Evolutionary conservation across 2,329 filamentous ascomycete genomes (phyloP), one percentile per base, ranked within the genome.

Genomic region (Beauveria pseudobassiana): DNA sequence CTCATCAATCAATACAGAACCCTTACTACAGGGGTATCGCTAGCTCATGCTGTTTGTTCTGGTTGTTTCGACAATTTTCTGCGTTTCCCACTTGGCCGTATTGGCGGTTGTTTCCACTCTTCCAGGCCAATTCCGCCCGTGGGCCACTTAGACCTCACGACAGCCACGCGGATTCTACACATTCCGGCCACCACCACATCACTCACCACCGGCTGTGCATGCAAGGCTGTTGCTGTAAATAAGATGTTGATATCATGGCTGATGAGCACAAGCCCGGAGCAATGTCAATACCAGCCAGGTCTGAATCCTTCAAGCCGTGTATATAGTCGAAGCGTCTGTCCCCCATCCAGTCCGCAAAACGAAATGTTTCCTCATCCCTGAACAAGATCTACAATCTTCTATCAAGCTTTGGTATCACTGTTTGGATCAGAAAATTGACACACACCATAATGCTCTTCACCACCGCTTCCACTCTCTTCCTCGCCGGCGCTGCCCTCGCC

Each of bases 401-500:
- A 43, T 24, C 30, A 14, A 34, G 12, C 5, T 14, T 2, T 5
- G 5, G 4, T 5, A 34, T 34, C 30, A 14, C 30, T 34, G 5
- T 34, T 34, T 34, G 12, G 14, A 14, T 14, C 30, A 14, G 1
- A 14, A 14, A 34, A 4, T 34, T 5, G 12, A 3, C 12, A 14
- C 30, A 12, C 30, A 34, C 24, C 42, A 56, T 24, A 2, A 61
- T 67, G 65, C 56, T 56, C 52, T 62, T 65, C 24, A 56, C 59
- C n/a, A 16, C 62, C 20, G 38, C 56, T 14, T 65, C 63, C 30
- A 51, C 59, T n/a, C 28, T 63, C 20, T 58, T 67, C 52, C 61
- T 66, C 48, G 45, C 65, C 18, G 61, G 61, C 22, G 58, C 59
- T 34, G 62, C 62, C n/a, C 28, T 67, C 16, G 65, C 65, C 2